Conservation (phyloP, 441 rosid species). For the Pelargonium cotyledonis region DNA sequence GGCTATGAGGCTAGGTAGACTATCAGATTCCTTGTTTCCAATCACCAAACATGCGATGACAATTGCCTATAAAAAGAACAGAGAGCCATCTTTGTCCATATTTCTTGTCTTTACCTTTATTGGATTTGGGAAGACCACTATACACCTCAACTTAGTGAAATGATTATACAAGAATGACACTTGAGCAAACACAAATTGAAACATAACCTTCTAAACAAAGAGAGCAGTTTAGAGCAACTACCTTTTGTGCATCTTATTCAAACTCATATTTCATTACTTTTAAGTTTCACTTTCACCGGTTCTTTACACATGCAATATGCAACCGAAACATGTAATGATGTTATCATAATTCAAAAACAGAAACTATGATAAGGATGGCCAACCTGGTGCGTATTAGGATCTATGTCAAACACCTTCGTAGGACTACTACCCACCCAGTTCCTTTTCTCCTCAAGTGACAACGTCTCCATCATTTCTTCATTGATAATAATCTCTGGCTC, state of each 20-base stretch:
- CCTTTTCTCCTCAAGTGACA: slow-evolving; percentile 63
- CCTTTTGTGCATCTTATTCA: background rate
- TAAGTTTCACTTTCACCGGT: background rate
- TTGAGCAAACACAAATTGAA: background rate
- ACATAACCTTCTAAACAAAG: no score
- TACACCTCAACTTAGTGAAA: no score
- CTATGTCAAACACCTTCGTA: slow-evolving; percentile 69
- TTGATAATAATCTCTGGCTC: slow-evolving; percentile 85
- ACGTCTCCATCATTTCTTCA: slow-evolving; percentile 74
- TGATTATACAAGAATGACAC: no score
- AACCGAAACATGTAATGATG: background rate
- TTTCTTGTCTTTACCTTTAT: no score
- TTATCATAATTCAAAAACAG: background rate
- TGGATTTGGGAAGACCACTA: no score
- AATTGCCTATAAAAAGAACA: no score
- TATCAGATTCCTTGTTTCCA: no score
- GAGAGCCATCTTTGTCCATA: no score
- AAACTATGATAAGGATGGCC: background rate
- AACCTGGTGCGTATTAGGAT: slow-evolving; percentile 61
- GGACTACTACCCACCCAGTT: slow-evolving; percentile 84
- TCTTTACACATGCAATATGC: background rate
- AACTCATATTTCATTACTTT: background rate
- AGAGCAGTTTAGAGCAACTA: background rate
- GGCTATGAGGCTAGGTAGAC: no score
- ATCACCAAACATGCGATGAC: no score